Conservation (phyloP, 306 rosid genomes). For the Amphicarpaea edgeworthii region DNA sequence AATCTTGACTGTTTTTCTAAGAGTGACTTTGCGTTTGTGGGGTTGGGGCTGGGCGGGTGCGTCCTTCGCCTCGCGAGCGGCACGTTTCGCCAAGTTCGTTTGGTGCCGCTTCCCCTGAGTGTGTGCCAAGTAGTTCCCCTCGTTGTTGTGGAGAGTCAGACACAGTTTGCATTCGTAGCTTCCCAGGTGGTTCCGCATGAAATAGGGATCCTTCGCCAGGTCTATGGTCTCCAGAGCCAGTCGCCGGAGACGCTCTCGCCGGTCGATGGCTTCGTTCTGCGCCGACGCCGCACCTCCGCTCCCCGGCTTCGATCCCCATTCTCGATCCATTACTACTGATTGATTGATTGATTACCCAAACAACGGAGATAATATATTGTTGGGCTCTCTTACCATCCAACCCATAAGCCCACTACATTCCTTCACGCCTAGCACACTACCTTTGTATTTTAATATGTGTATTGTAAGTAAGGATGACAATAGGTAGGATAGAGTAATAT, state of each 20-base stretch:
- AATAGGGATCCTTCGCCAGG: conserved; percentile 96
- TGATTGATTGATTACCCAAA: too few relatives aligned
- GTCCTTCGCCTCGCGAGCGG: conserved; percentile 96
- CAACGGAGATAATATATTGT: too few relatives aligned
- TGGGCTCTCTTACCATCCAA: too few relatives aligned
- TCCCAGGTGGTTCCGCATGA: conserved; percentile 98
- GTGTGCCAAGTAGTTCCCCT: conserved; percentile 96
- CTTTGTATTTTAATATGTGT: too few relatives aligned
- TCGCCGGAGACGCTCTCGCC: conserved; percentile 93
- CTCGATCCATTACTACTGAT: too few relatives aligned
- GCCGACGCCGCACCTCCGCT: conserved; percentile 99
- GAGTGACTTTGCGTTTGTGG: conserved; percentile 83
- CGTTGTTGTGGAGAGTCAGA: conserved; percentile 91
- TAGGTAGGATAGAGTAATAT: too few relatives aligned
- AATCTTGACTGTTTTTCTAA: conserved; percentile 92
- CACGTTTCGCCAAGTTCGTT: conserved; percentile 91
- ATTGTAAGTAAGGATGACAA: too few relatives aligned
- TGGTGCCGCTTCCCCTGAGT: conserved; percentile 98
- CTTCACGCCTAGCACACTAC: too few relatives aligned
- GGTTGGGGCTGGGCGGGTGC: conserved; percentile 99
- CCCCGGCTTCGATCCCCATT: conserved; percentile 99
- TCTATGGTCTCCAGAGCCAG: conserved; percentile 94
- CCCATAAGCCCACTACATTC: too few relatives aligned
- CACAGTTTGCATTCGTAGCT: conserved; percentile 97
- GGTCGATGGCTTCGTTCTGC: conserved; percentile 97